phyloP scores from a whole-genome alignment of 148 eudicot genomes.

The Cornus suecica region DNA sequence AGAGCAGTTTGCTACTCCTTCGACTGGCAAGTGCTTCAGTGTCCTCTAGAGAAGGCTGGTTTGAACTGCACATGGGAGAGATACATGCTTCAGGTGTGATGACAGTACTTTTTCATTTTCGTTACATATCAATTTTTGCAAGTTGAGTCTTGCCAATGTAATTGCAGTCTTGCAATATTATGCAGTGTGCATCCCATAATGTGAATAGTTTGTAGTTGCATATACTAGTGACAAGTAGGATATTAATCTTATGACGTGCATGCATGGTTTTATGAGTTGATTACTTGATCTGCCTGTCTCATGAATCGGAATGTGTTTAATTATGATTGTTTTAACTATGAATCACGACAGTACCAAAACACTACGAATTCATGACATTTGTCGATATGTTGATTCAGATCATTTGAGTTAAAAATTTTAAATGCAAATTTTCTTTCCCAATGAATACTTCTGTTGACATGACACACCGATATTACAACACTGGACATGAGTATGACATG shows the following conservation, averaged over 20 bases:
- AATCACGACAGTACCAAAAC: not conserved
- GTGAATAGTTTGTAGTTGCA: slow-evolving; percentile 6
- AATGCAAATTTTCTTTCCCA: too few species aligned
- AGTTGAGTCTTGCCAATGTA: not conserved
- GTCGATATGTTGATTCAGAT: not conserved
- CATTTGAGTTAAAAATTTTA: not conserved
- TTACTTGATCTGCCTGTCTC: not conserved
- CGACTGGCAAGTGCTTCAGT: slow-evolving; percentile 55
- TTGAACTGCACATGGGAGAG: slow-evolving; percentile 63
- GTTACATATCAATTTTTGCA: not conserved
- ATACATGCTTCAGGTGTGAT: slow-evolving; percentile 72
- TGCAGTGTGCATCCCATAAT: not conserved
- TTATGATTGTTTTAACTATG: not conserved
- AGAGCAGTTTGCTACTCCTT: slow-evolving; percentile 59
- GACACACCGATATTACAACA: too few species aligned
- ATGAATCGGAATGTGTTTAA: not conserved
- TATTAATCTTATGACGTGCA: not conserved
- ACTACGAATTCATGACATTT: not conserved
- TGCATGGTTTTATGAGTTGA: slow-evolving; percentile 1
- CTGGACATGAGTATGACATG: too few species aligned
- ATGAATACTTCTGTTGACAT: too few species aligned
- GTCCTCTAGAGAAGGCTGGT: slow-evolving; percentile 76
- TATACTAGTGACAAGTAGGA: not conserved
- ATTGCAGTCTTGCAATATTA: not conserved
- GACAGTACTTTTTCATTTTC: not conserved